Conservation (phyloP, 306 rosid species). For the Castanea crenata region DNA sequence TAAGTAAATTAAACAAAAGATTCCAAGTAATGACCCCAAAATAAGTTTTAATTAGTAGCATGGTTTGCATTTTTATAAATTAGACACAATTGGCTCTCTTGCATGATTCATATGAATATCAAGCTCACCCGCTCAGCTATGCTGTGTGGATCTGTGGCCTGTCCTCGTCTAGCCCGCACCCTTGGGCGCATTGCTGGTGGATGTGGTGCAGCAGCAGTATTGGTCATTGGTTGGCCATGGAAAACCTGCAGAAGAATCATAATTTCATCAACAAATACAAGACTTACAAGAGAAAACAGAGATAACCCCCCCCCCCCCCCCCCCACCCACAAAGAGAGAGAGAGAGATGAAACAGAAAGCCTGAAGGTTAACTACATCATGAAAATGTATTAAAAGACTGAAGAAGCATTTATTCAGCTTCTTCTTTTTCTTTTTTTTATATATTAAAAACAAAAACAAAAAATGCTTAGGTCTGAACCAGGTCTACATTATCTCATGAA, state of each 20-base stretch:
- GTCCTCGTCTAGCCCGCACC: constrained; percentile 97
- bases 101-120: constrained; percentile 1
- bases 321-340: neutral
- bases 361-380: neutral
- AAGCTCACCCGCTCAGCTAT: constrained; percentile 90
- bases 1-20: neutral
- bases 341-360: neutral
- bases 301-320: neutral
- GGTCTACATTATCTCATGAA: neutral
- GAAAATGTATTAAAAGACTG: too few species aligned
- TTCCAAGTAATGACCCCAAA: constrained; percentile 3
- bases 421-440: too few species aligned
- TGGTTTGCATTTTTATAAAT: constrained; percentile 9
- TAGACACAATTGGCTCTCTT: neutral
- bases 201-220: constrained; percentile 63
- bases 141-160: constrained; percentile 99
- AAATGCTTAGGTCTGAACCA: neutral
- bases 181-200: constrained; percentile 96
- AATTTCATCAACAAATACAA: constrained; percentile 15
- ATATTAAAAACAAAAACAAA: too few species aligned
- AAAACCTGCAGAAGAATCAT: constrained; percentile 52
- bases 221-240: constrained; percentile 76
- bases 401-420: too few species aligned
- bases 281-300: neutral
- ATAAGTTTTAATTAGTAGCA: constrained; percentile 7